A percentile compares a stretch with the other conserved stretches of the same genome.
Conservation (phyloP, 1,284 basidiomycete species). For the Hemileia vastatrix region DNA sequence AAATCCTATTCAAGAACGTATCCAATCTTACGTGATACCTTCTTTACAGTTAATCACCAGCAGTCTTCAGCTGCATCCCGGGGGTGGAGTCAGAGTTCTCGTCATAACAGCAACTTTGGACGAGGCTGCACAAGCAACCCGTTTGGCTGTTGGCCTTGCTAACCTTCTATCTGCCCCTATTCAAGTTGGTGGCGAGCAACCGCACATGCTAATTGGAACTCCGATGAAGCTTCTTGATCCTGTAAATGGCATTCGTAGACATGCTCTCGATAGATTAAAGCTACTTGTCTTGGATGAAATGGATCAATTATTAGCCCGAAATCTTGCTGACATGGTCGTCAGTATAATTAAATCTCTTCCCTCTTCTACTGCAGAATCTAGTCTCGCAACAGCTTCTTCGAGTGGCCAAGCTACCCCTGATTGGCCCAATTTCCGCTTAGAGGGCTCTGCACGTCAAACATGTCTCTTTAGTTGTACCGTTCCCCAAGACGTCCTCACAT, state of each 20-base stretch:
- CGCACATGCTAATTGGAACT: constrained; percentile 91
- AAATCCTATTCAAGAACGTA: constrained; percentile 93
- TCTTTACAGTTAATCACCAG: constrained; percentile 33
- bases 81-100: constrained; percentile 71
- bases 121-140: constrained; percentile 94
- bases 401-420: constrained; percentile 10
- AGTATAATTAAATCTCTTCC: constrained; percentile 83
- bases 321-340: constrained; percentile 87
- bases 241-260: constrained; percentile 55
- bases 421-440: not conserved
- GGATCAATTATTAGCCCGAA: constrained; percentile 92
- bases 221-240: constrained; percentile 90
- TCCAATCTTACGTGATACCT: constrained; percentile 66
- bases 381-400: not conserved
- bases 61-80: constrained; percentile 41
- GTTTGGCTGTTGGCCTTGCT: constrained; percentile 89
- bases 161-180: constrained; percentile 54
- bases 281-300: constrained; percentile 67
- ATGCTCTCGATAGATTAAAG: not conserved
- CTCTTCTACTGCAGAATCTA: constrained; percentile 26
- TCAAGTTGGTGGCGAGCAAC: constrained; percentile 52
- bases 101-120: constrained; percentile 97
- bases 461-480: constrained; percentile 92
- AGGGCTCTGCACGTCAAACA: constrained; percentile 71
- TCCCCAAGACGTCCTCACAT: constrained; percentile 83